These are phyloP conservation scores for Sparassis latifolia DNA, from an alignment of 1,284 basidiomycete species.

Conservation along the genomic window DNA sequence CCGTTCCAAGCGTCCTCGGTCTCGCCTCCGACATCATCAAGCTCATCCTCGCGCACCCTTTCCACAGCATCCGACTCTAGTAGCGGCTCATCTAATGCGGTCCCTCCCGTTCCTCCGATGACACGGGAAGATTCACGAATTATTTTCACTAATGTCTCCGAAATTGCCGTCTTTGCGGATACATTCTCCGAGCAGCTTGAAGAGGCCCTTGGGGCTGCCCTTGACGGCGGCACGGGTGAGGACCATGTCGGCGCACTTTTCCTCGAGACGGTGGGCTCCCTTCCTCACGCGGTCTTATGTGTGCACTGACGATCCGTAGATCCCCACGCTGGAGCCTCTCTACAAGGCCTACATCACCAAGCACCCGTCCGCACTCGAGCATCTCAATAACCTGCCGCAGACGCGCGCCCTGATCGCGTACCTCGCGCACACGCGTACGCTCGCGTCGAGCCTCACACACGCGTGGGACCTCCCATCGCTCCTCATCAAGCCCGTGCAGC, in stretches of 20 bases:
- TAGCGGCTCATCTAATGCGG: constrained; percentile 28
- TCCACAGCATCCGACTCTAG: constrained; percentile 52
- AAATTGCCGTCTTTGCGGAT: constrained; percentile 69
- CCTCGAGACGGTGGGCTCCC: constrained; percentile 52
- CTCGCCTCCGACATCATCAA: constrained; percentile 29
- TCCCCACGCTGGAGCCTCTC: constrained; percentile 69
- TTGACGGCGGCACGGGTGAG: constrained; percentile 50
- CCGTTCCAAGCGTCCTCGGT: constrained; percentile 22
- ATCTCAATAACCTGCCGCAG: constrained; percentile 52
- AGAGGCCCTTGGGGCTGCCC: constrained; percentile 44
- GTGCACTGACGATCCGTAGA: constrained; percentile 33
- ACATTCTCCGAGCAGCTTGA: constrained; percentile 56
- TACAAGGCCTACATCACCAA: constrained; percentile 87
- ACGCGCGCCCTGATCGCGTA: constrained; percentile 58
- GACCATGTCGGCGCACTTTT: constrained; percentile 81
- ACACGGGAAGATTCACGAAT: constrained; percentile 62
- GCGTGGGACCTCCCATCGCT: constrained; percentile 93
- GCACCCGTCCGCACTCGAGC: constrained; percentile 72
- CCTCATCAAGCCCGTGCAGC: constrained; percentile 85
- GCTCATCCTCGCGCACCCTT: constrained; percentile 41
- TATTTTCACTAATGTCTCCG: constrained; percentile 77
- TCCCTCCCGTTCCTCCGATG: constrained; percentile 45
- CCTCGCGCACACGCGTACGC: constrained; percentile 59
- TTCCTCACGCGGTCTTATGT: neutral
- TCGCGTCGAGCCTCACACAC: constrained; percentile 72